These are phyloP conservation scores for Fusarium equiseti DNA, from an alignment of 2,329 filamentous ascomycete species.

Conservation along the genomic window DNA sequence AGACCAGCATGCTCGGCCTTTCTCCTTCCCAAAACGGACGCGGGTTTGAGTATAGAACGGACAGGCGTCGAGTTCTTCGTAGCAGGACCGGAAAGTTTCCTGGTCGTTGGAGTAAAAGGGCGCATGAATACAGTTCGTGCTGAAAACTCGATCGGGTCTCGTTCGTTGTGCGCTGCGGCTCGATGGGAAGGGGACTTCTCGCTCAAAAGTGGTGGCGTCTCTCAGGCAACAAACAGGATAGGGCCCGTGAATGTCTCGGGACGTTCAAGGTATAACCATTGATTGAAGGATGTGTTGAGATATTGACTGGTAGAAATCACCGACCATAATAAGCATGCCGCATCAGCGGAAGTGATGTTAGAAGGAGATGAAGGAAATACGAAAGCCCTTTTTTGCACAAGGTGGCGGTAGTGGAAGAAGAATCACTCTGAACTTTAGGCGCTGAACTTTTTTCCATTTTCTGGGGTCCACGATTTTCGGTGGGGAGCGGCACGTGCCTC, in stretches of 20 bases:
- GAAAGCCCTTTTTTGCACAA: constrained; percentile 4
- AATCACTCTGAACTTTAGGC: constrained; percentile 26
- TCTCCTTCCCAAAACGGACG: constrained; percentile 59
- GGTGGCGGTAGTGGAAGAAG: constrained; percentile 28
- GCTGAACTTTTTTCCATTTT: constrained; percentile 43
- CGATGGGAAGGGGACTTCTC: constrained; percentile 5
- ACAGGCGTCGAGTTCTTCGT: constrained; percentile 57
- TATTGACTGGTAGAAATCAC: constrained; percentile 27
- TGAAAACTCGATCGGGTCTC: constrained; percentile 5
- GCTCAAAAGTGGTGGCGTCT: constrained; percentile 40
- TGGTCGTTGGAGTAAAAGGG: constrained; percentile 52
- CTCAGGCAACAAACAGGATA: constrained; percentile 44
- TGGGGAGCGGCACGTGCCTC: constrained; percentile 50
- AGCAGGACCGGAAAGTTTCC: constrained; percentile 51
- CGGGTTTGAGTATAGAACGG: constrained; percentile 66
- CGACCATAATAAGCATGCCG: constrained; percentile 47
- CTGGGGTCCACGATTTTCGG: constrained; percentile 41
- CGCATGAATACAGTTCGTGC: constrained; percentile 40
- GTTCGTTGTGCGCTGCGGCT: constrained; percentile 29
- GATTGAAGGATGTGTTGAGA: constrained; percentile 41
- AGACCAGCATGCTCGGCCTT: constrained; percentile 59
- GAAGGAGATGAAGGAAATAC: constrained; percentile 12
- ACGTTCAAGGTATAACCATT: constrained; percentile 43
- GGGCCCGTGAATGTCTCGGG: constrained; percentile 18
- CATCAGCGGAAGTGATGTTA: constrained; percentile 22